A percentile compares a stretch with the other conserved stretches of the same genome.
Conservation (phyloP, 23 red algal genomes). For the Gracilaria gracilis region DNA sequence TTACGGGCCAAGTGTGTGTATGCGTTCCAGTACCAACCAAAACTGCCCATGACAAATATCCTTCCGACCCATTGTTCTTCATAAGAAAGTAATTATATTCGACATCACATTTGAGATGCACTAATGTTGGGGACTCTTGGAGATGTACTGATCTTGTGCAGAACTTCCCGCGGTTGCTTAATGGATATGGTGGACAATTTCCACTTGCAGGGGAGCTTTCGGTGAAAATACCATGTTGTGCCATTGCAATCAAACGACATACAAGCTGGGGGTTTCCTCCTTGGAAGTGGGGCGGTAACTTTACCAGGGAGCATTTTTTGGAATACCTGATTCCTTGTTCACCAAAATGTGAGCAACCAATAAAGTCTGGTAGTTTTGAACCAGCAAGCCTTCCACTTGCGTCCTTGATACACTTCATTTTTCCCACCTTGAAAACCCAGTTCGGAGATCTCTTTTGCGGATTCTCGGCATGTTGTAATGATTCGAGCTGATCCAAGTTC, state of each 20-base stretch:
- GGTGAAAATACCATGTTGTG: background rate
- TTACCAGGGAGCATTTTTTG: background rate
- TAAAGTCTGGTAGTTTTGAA: background rate
- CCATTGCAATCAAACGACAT: background rate
- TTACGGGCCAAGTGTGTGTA: background rate
- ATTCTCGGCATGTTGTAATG: background rate
- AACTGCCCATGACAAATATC: background rate
- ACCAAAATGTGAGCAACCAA: background rate
- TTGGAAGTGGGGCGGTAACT: background rate
- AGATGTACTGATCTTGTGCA: background rate
- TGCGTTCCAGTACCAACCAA: background rate
- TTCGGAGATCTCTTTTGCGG: background rate
- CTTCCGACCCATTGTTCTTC: background rate
- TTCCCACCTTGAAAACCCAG: background rate
- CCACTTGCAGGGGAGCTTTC: background rate
- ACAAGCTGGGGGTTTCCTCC: background rate
- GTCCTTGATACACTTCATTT: background rate
- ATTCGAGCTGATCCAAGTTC: background rate
- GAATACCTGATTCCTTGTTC: background rate
- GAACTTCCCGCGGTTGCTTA: background rate
- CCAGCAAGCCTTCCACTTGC: background rate
- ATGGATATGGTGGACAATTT: background rate
- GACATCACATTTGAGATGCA: background rate
- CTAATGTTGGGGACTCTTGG: background rate
- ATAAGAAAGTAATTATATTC: background rate